Evolutionary conservation across 1,284 basidiomycete genomes (phyloP).

Genomic region (Tilletia horrida): DNA sequence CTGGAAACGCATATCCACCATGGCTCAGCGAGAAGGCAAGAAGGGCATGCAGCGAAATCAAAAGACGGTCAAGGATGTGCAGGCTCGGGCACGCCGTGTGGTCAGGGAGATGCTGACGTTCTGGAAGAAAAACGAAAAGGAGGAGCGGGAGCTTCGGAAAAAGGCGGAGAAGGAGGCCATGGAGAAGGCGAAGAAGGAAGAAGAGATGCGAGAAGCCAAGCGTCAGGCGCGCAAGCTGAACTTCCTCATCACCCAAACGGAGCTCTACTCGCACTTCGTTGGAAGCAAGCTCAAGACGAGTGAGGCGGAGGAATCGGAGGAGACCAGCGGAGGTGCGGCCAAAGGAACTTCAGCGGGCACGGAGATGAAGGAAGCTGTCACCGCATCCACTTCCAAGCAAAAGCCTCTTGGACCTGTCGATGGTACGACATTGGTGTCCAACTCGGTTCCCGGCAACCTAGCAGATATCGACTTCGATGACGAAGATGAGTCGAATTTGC

Average conservation of each 20-base stretch:
- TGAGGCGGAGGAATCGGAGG: constrained; percentile 75
- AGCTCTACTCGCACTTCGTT: constrained; percentile 98
- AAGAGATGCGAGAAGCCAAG: constrained; percentile 92
- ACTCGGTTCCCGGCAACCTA: constrained; percentile 57
- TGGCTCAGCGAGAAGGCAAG: constrained; percentile 76
- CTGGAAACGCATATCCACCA: constrained; percentile 71
- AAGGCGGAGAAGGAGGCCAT: constrained; percentile 74
- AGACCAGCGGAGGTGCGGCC: constrained; percentile 51
- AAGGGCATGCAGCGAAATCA: constrained; percentile 73
- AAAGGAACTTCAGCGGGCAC: constrained; percentile 28
- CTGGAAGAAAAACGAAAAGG: constrained; percentile 98
- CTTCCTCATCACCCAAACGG: constrained; percentile 98
- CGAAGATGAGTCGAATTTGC: constrained; percentile 85
- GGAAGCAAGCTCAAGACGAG: constrained; percentile 95
- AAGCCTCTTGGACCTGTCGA: constrained; percentile 60
- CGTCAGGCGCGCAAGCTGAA: constrained; percentile 95
- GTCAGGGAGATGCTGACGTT: constrained; percentile 84
- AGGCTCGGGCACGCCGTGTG: constrained; percentile 78
- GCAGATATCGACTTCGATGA: constrained; percentile 91
- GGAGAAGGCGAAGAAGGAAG: constrained; percentile 72
- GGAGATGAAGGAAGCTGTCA: constrained; percentile 30
- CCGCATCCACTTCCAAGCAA: constrained; percentile 63
- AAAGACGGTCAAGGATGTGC: constrained; percentile 81
- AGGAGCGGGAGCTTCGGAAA: constrained; percentile 79
- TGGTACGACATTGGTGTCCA: constrained; percentile 56